Evolutionary conservation across 352 stramenopile genomes (phyloP).

Genomic region (Phytophthora quininea): DNA sequence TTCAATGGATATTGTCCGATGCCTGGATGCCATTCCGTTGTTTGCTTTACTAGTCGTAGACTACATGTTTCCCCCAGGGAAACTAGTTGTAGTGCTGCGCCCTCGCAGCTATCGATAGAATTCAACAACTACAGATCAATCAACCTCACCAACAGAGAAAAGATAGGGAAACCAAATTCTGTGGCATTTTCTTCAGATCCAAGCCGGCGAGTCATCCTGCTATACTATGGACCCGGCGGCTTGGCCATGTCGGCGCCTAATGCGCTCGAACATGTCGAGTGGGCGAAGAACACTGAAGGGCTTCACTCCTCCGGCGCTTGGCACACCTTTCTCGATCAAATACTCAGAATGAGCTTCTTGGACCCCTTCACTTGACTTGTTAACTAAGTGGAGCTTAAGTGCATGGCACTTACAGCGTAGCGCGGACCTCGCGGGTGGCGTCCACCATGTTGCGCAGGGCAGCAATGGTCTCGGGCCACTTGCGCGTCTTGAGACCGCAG

Average conservation of each 20-base stretch:
- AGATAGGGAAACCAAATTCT: slow-evolving; percentile 29
- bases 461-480: slow-evolving; percentile 91
- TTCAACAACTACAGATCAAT: too few species aligned
- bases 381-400: not conserved
- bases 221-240: slow-evolving; percentile 43
- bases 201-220: slow-evolving; percentile 45
- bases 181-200: slow-evolving; percentile 30
- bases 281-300: slow-evolving; percentile 33
- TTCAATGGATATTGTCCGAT: too few species aligned
- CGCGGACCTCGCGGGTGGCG: slow-evolving; percentile 75
- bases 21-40: too few species aligned
- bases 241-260: slow-evolving; percentile 34
- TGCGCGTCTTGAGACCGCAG: slow-evolving; percentile 93
- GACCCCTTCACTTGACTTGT: slow-evolving; percentile 5
- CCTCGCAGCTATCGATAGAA: too few species aligned
- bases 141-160: not conserved
- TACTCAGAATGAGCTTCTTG: slow-evolving; percentile 28
- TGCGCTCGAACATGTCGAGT: slow-evolving; percentile 40
- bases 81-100: too few species aligned
- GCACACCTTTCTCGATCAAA: slow-evolving; percentile 37
- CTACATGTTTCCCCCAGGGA: too few species aligned
- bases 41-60: too few species aligned
- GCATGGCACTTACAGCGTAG: slow-evolving; percentile 46
- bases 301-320: slow-evolving; percentile 27
- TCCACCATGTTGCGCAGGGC: slow-evolving; percentile 91